Base-by-base conservation (phyloP, 768 basidiomycete genomes). In the Agaricus subrufescens region DNA sequence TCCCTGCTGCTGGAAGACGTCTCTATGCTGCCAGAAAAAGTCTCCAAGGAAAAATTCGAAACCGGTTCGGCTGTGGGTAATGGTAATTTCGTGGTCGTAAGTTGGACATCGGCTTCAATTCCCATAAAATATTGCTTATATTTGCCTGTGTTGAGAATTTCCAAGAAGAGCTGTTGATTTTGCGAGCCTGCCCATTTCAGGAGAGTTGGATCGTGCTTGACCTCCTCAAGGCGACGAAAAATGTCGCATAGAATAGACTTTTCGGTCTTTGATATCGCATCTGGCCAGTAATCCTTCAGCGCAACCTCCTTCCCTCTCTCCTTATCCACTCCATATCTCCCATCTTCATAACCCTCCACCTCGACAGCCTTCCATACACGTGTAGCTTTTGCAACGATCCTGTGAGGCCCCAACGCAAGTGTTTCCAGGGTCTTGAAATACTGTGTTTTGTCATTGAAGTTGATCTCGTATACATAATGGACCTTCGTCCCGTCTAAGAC, bases 231-330 rank as follows among this genome's bases (percentile, higher is more conserved):
- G 25, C 50, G 40, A 9, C 51, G 4, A 40, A 58, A 58, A 34
- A 65, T 56, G 25, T 15, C 42, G 1, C 44, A 11, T 43, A 62
- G 60, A 19, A 61, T 60, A 25, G 61, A 30, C 9, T 26, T 25
- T 30, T 63, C 61, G 2, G 59, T 61, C 2, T n/a, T 12, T 8
- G 62, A 51, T 5, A n/a, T 23, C 2, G 19, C 43, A 25, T 61
- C 55, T 3, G 63, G 47, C 62, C 62, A 65, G 10, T 61, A 59
- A 42, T 65, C 61, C 52, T 63, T 62, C 25, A 65, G 15, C 8
- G 59, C 60, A 2, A 50, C 31, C 10, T 31, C 15, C 23, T 8
- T 44, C 37, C 52, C 58, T 29, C 57, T 60, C 34, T 2, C 40
- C 19, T 46, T 44, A 5, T 14, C 34, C 49, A 25, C 19, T 6